phyloP scores from a whole-genome alignment of 768 basidiomycete genomes.

The Leccinum imitatum region DNA sequence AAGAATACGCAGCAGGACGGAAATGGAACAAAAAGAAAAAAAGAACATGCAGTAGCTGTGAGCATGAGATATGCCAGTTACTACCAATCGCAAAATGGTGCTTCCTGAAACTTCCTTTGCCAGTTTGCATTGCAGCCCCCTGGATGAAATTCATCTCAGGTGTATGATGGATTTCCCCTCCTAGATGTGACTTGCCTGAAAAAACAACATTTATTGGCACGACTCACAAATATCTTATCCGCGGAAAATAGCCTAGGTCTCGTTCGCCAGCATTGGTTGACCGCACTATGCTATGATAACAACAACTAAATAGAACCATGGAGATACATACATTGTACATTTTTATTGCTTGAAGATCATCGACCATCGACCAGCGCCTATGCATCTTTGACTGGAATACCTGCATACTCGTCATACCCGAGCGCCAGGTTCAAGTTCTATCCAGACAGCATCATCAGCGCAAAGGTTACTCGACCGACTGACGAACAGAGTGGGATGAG shows the following conservation, averaged over 20 bases:
- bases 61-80: too few species aligned
- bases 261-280: background rate
- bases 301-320: background rate
- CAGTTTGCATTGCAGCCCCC: background rate
- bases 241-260: background rate
- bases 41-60: too few species aligned
- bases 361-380: slow-evolving; percentile 1
- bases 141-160: background rate
- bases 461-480: background rate
- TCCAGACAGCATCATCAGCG: background rate
- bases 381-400: slow-evolving; percentile 51
- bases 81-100: background rate
- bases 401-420: slow-evolving; percentile 82
- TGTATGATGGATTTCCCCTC: too few species aligned
- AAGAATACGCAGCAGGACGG: background rate
- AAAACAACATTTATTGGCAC: background rate
- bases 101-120: too few species aligned
- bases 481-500: background rate
- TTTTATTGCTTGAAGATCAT: background rate
- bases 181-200: background rate
- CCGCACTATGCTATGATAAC: too few species aligned
- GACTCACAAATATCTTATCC: background rate
- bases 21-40: too few species aligned
- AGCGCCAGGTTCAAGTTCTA: slow-evolving; percentile 90
- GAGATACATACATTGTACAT: background rate